Percentiles rank a stretch among this genome's conserved stretches.
Evolutionary conservation across 2,329 filamentous ascomycete genomes (phyloP).

Genomic region (Talaromyces sp.): DNA sequence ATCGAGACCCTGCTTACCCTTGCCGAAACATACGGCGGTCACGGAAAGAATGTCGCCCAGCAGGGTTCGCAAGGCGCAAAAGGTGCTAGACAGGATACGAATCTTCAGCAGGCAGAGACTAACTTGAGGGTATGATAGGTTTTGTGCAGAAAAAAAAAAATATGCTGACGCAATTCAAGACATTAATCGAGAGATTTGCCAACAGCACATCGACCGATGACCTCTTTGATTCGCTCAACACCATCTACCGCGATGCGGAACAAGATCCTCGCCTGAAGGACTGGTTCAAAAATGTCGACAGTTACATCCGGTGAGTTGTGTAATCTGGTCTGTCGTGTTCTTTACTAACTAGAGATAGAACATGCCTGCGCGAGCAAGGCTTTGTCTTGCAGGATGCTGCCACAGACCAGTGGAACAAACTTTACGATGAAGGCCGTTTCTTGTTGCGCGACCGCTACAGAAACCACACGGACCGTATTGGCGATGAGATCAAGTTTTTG

Average conservation of each 20-base stretch:
- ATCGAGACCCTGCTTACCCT: conserved; percentile 79
- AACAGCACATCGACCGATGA: conserved; percentile 88
- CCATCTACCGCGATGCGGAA: conserved; percentile 82
- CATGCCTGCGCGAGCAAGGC: conserved; percentile 80
- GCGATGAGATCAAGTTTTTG: conserved; percentile 88
- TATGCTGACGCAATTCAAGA: conserved; percentile 55
- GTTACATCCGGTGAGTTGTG: conserved; percentile 56
- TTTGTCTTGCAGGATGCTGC: conserved; percentile 81
- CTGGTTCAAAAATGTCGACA: conserved; percentile 79
- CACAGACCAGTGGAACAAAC: conserved; percentile 71
- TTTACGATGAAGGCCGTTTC: conserved; percentile 81
- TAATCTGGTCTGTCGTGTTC: background rate
- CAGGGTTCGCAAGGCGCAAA: conserved; percentile 65
- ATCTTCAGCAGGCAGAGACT: conserved; percentile 66
- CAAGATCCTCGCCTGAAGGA: conserved; percentile 76
- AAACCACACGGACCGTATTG: conserved; percentile 74
- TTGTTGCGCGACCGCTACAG: conserved; percentile 86
- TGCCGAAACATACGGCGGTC: conserved; percentile 76
- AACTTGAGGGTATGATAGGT: conserved; percentile 63
- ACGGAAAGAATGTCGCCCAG: conserved; percentile 61
- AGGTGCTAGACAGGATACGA: conserved; percentile 61
- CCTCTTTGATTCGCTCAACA: conserved; percentile 75
- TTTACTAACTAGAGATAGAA: conserved; percentile 38
- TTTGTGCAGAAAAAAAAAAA: conserved; percentile 31
- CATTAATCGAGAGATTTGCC: conserved; percentile 88